phyloP scores from a whole-genome alignment of 768 basidiomycete species.

The Trametes punicea region DNA sequence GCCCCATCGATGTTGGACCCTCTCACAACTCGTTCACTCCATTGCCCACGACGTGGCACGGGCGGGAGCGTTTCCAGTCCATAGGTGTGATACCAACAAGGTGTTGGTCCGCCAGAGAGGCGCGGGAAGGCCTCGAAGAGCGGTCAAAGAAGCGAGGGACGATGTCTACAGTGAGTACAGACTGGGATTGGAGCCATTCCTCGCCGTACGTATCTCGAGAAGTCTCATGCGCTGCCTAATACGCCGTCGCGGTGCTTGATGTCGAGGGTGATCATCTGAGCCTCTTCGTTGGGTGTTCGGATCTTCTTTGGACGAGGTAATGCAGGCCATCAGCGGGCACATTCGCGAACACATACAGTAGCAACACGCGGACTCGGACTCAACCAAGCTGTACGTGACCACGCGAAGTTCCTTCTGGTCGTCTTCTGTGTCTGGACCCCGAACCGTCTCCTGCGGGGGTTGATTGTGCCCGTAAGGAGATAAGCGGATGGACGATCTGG shows the following conservation, averaged over 20 bases:
- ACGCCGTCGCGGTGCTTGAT: background rate
- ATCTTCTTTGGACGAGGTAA: background rate
- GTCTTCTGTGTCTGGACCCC: too few relatives aligned
- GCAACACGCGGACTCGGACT: too few relatives aligned
- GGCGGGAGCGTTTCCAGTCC: background rate
- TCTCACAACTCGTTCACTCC: background rate
- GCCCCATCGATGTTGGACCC: constrained; percentile 8
- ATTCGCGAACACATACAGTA: too few relatives aligned
- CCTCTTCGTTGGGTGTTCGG: background rate
- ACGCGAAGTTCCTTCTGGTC: too few relatives aligned
- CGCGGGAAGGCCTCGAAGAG: constrained; percentile 1
- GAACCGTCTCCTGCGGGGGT: too few relatives aligned
- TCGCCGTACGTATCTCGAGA: background rate
- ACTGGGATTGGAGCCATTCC: background rate
- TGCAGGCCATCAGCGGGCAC: too few relatives aligned
- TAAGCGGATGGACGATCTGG: background rate
- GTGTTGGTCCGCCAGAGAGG: background rate
- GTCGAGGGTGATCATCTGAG: background rate
- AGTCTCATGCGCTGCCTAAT: background rate
- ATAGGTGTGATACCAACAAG: background rate
- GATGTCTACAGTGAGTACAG: background rate
- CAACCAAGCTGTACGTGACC: too few relatives aligned
- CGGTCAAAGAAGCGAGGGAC: constrained; percentile 3
- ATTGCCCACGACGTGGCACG: constrained; percentile 8
- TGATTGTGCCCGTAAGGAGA: too few relatives aligned